Conservation (phyloP, 1,284 basidiomycete genomes). For the Fomitopsis palustris region DNA sequence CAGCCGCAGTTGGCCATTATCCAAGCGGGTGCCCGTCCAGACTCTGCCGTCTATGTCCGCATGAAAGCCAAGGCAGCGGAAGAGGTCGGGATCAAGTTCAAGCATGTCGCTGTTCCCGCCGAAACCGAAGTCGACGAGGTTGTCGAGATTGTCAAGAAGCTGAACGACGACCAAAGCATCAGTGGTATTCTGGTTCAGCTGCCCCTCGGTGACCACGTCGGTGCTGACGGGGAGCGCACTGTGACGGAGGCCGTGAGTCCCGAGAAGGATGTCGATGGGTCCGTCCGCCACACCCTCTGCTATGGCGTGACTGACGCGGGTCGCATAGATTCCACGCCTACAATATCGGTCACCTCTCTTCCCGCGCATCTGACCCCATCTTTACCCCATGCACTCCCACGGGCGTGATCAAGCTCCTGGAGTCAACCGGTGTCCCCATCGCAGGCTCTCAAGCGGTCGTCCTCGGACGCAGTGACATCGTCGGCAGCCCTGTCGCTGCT, state of each 20-base stretch:
- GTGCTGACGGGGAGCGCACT: slow-evolving; percentile 80
- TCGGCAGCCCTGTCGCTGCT: slow-evolving; percentile 92
- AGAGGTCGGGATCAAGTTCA: slow-evolving; percentile 90
- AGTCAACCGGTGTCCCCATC: slow-evolving; percentile 76
- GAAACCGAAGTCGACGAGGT: slow-evolving; percentile 76
- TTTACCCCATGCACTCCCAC: slow-evolving; percentile 97
- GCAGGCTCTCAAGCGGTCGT: slow-evolving; percentile 86
- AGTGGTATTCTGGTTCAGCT: slow-evolving; percentile 96
- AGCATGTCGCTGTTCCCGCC: slow-evolving; percentile 76
- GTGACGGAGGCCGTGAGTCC: slow-evolving; percentile 95
- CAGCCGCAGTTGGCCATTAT: slow-evolving; percentile 89
- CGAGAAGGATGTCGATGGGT: slow-evolving; percentile 97
- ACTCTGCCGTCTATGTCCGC: slow-evolving; percentile 91
- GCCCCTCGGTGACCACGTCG: slow-evolving; percentile 88
- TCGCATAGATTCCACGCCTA: slow-evolving; percentile 90
- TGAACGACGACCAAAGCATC: slow-evolving; percentile 83
- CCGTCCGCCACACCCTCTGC: slow-evolving; percentile 22
- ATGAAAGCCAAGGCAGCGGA: slow-evolving; percentile 98
- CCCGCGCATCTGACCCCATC: slow-evolving; percentile 86
- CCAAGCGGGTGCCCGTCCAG: slow-evolving; percentile 89
- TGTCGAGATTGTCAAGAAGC: slow-evolving; percentile 72
- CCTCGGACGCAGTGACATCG: slow-evolving; percentile 96
- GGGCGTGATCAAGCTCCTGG: slow-evolving; percentile 88
- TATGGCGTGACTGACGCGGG: background rate
- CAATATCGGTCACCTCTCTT: slow-evolving; percentile 95